phyloP scores from a whole-genome alignment of 2,329 filamentous ascomycete genomes.

The Fusarium subtropicale region DNA sequence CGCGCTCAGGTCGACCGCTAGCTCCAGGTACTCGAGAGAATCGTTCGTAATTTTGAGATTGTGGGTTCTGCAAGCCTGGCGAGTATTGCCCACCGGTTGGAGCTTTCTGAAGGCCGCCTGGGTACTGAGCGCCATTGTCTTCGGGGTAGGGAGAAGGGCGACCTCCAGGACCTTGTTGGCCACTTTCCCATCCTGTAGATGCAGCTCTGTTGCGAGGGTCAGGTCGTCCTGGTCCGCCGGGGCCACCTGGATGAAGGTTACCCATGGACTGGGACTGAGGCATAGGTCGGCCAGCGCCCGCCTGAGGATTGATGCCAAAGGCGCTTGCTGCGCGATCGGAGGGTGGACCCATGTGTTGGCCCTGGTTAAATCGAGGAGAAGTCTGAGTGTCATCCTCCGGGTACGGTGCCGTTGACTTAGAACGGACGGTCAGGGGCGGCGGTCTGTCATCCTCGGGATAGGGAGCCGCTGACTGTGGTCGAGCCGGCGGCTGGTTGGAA shows the following conservation, averaged over 20 bases:
- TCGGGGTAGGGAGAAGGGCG: slow-evolving; percentile 45
- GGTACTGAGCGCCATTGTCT: slow-evolving; percentile 45
- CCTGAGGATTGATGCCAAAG: slow-evolving; percentile 65
- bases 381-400: slow-evolving; percentile 68
- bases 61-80: slow-evolving; percentile 37
- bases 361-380: slow-evolving; percentile 58
- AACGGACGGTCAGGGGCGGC: slow-evolving; percentile 59
- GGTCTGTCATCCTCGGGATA: slow-evolving; percentile 77
- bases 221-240: slow-evolving; percentile 49
- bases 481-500: slow-evolving; percentile 47
- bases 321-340: slow-evolving; percentile 64
- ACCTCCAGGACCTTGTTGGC: slow-evolving; percentile 38
- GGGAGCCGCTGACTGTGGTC: slow-evolving; percentile 70
- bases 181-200: slow-evolving; percentile 59
- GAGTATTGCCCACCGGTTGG: slow-evolving; percentile 42
- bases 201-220: slow-evolving; percentile 58
- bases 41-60: slow-evolving; percentile 47
- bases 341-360: slow-evolving; percentile 61
- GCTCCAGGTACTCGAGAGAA: slow-evolving; percentile 50
- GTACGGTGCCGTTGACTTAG: slow-evolving; percentile 71
- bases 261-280: slow-evolving; percentile 59
- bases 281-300: slow-evolving; percentile 50
- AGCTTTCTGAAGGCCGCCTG: slow-evolving; percentile 47
- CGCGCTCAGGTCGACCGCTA: slow-evolving; percentile 49
- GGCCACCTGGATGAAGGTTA: slow-evolving; percentile 57